Conservation (phyloP, 2,329 filamentous ascomycete species). For the Rhynchosporium graminicola region DNA sequence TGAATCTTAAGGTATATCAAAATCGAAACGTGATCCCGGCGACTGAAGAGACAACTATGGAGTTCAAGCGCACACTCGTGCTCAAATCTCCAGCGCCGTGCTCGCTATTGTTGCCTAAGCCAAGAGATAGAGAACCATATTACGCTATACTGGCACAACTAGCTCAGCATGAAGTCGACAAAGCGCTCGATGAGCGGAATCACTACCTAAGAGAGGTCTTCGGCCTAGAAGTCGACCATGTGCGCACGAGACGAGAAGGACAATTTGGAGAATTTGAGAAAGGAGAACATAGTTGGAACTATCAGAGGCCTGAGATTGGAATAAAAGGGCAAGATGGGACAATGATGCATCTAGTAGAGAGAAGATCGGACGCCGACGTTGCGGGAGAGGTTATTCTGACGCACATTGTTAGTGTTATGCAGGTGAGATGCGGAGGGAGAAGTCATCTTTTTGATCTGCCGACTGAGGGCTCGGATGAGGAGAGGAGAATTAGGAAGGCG, state of each 20-base stretch:
- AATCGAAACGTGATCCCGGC: neutral
- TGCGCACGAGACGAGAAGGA: neutral
- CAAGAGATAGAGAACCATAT: neutral
- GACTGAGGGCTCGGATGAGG: constrained; percentile 6
- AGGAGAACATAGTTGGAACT: constrained; percentile 3
- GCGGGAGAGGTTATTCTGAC: constrained; percentile 5
- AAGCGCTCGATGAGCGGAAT: constrained; percentile 10
- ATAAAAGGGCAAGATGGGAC: constrained; percentile 12
- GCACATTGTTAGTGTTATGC: constrained; percentile 2
- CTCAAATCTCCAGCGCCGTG: neutral
- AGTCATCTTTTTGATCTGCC: constrained; percentile 18
- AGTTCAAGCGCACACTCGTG: constrained; percentile 3
- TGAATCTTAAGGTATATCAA: neutral
- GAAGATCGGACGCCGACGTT: constrained; percentile 5
- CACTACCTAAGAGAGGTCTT: constrained; percentile 3
- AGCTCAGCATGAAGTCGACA: constrained; percentile 15
- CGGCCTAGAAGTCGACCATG: neutral
- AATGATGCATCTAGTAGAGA: neutral
- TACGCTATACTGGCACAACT: constrained; percentile 2
- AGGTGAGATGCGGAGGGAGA: neutral
- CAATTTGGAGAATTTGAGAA: neutral
- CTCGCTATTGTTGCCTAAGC: neutral
- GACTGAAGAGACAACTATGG: constrained; percentile 1
- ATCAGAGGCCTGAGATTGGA: neutral
- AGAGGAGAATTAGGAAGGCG: constrained; percentile 14